Evolutionary conservation across 495 filamentous ascomycete genomes (phyloP).

Genomic region (Podospora conica): DNA sequence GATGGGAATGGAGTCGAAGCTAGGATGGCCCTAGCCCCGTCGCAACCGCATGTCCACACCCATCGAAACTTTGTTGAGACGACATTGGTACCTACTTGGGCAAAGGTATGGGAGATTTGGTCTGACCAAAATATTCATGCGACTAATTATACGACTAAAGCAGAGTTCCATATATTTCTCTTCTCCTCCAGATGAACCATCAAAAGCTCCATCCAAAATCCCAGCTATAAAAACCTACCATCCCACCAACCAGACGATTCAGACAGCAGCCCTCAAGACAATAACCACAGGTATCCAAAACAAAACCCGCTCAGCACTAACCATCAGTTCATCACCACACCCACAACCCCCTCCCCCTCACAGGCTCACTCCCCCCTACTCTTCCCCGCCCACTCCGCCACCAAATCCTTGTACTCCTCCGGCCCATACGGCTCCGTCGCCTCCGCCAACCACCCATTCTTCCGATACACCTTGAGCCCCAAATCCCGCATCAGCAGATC

Average conservation of each 20-base stretch:
- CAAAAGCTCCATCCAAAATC: too few relatives aligned
- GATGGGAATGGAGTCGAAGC: neutral
- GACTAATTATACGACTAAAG: neutral
- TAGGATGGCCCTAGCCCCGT: neutral
- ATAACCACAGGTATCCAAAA: neutral
- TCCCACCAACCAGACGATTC: neutral
- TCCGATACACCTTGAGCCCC: slow-evolving; percentile 44
- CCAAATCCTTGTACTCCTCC: slow-evolving; percentile 56
- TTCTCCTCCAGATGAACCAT: too few relatives aligned
- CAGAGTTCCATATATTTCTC: neutral
- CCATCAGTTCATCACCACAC: neutral
- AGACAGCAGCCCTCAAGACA: neutral
- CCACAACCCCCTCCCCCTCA: too few relatives aligned
- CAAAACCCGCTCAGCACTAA: neutral
- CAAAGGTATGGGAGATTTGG: neutral
- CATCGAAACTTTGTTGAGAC: neutral
- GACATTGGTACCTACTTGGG: neutral
- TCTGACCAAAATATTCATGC: neutral
- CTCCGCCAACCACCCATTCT: slow-evolving; percentile 42
- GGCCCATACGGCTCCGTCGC: slow-evolving; percentile 51
- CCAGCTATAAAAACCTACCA: too few relatives aligned
- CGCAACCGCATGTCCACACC: neutral
- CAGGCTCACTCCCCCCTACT: neutral
- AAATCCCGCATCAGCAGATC: slow-evolving; percentile 65
- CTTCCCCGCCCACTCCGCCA: slow-evolving; percentile 47